Evolutionary conservation across 495 filamentous ascomycete genomes (phyloP).

Genomic region (Penicillium alfredii): DNA sequence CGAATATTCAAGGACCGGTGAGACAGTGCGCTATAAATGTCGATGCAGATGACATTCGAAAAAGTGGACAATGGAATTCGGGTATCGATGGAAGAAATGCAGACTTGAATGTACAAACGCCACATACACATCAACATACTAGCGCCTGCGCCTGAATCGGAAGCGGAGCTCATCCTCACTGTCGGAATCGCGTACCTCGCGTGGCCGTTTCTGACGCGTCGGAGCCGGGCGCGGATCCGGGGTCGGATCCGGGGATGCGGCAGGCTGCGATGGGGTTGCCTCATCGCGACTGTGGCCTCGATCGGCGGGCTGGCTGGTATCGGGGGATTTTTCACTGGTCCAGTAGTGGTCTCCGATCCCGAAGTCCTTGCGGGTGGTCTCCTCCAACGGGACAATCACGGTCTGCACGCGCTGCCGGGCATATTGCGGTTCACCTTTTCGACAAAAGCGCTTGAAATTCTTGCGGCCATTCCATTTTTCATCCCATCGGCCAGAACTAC

Average conservation of each 20-base stretch:
- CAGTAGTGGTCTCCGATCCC: slow-evolving; percentile 84
- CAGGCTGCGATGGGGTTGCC: too few species aligned
- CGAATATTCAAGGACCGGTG: too few species aligned
- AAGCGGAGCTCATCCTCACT: slow-evolving; percentile 53
- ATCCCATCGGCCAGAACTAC: slow-evolving; percentile 68
- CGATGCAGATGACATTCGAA: too few species aligned
- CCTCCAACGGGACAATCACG: slow-evolving; percentile 74
- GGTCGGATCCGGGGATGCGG: slow-evolving; percentile 13
- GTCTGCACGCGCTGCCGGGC: slow-evolving; percentile 44
- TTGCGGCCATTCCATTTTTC: slow-evolving; percentile 90
- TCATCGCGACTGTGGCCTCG: slow-evolving; percentile 15
- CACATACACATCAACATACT: too few species aligned
- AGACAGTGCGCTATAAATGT: slow-evolving; percentile 6
- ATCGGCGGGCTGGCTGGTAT: slow-evolving; percentile 16
- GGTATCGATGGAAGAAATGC: slow-evolving; percentile 1
- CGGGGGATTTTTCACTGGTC: slow-evolving; percentile 32
- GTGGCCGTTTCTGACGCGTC: slow-evolving; percentile 37
- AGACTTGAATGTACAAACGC: slow-evolving; percentile 1
- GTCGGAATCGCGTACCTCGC: slow-evolving; percentile 32
- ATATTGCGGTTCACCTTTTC: slow-evolving; percentile 45
- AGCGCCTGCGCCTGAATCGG: slow-evolving; percentile 51
- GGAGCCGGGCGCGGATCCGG: slow-evolving; percentile 8
- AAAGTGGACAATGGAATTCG: too few species aligned
- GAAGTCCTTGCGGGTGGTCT: slow-evolving; percentile 70
- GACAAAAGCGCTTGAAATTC: slow-evolving; percentile 91